Base-by-base conservation (phyloP, 805 yeast genomes). In the Starmerella asiatica region DNA sequence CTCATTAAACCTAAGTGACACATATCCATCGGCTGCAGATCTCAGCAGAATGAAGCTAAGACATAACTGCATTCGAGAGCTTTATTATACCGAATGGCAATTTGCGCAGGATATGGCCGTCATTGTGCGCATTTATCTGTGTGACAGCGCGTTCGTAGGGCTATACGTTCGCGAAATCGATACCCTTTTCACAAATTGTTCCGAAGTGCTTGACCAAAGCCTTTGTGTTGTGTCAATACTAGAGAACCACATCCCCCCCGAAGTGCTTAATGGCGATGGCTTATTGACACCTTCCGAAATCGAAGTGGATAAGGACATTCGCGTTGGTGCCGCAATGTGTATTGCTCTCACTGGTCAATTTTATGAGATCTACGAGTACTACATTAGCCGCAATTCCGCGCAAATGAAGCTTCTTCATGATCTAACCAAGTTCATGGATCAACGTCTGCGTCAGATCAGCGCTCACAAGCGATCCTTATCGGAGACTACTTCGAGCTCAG, bases 91-190 rank as follows among this genome's bases (percentile, higher is more conserved):
- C 11, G 69, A 64, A 40, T 43, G 52, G 14, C 48, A 48, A n/a
- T 64, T 59, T 40, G 53, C 60, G 8, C 51, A 51, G 14, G 68
- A 64, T 40, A 45, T 64, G 51, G 55, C 47, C 2, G 61, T 62
- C 3, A 51, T 59, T 5, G 56, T 56, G n/a, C 52, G 57, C 15
- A 46, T 60, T 3, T 57, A 56, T 37, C 46, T 45, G 46, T 50
- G 52, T 38, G 50, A 48, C 18, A 47, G 61, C 21, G 45, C 51
- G 3, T 34, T 37, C 15, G 46, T 53, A 7, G 56, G 52, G 14
- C 45, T 60, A 9, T 44, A 57, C 32, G 40, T 49, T 23, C 47
- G 43, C 27, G 60, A 56, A 24, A 45, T 50, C 28, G 47, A 40
- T 28, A 38, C 32, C 0, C 45, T 62, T 20, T 59, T 59, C 19